Base-by-base conservation (phyloP, 2,329 filamentous ascomycete species). In the Bipolaris sorokiniana region DNA sequence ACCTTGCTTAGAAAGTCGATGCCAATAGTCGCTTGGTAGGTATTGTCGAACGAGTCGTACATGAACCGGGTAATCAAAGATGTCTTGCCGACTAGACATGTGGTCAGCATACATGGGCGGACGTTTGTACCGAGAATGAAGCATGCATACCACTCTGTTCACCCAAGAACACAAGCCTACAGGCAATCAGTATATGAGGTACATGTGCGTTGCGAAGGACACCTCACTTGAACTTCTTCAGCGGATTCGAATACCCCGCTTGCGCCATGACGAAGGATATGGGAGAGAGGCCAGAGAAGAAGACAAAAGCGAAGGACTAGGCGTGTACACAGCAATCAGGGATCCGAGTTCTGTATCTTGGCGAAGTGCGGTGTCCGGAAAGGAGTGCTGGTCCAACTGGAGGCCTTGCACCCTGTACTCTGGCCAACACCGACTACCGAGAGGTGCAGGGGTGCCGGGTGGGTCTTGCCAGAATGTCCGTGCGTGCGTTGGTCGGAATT, bases 11-110 rank as follows among this genome's bases (percentile, higher is more conserved):
- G 87, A 77, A 99, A 99, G 81, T 99, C 95, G 82, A 99, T 99
- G 74, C 95, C 95, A 75, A 99, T 98, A 37, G 95, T 99, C 56
- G 95, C 95, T 81, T 99, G 95, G 82, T 99, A 99, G 84, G 94
- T 98, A 81, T 96, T 97, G 84, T 99, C 95, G 83, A 99, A 99
- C 46, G 95, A 98, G 80, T 99, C 95, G 84, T 99, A 99, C 95
- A 99, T 99, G 84, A 99, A 99, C 65, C 95, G 89, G 66, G 95
- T 99, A 78, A 99, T 99, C 71, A 99, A 82, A 61, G 95, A 99
- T 31, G 95, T 99, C 83, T 99, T 99, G 76, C 95, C 95, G 71
- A 99, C 95, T 98, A 77, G 61, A 40, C 44, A 20, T 48, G 37
- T 44, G 50, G 63, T 72, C 49, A 74, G 67, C 53, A 50, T 28